Percentiles rank a stretch among this genome's conserved stretches.
These are phyloP conservation scores for Daldinia bambusicola DNA, from an alignment of 495 filamentous ascomycete species.

Conservation along the genomic window DNA sequence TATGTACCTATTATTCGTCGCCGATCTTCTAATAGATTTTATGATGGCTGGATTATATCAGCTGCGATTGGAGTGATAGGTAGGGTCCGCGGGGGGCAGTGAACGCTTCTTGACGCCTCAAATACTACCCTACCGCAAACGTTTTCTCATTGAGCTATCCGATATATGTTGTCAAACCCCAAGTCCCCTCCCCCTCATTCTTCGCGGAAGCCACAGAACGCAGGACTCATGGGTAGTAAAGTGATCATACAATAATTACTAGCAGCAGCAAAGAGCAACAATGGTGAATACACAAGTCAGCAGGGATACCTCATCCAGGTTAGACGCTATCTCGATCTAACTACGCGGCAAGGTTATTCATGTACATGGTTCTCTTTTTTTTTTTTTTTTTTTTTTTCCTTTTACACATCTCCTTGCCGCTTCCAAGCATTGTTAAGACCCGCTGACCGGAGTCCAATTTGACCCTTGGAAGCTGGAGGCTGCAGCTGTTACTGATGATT, in stretches of 20 bases:
- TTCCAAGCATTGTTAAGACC: conserved; percentile 11
- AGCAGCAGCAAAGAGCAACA: not conserved
- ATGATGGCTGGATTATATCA: not conserved
- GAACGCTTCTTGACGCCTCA: conserved; percentile 5
- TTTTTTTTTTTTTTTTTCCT: too few relatives aligned
- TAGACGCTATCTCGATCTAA: conserved; percentile 27
- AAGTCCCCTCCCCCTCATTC: not conserved
- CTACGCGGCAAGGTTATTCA: conserved; percentile 25
- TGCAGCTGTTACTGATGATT: conserved; percentile 26
- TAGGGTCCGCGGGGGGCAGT: conserved; percentile 1
- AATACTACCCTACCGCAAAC: not conserved
- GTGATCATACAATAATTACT: not conserved
- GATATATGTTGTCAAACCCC: conserved; percentile 15
- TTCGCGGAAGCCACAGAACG: conserved; percentile 13
- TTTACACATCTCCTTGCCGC: conserved; percentile 35
- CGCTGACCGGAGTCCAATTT: conserved; percentile 13
- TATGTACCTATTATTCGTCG: not conserved
- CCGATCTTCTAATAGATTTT: conserved; percentile 12
- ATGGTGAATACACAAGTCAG: conserved; percentile 2
- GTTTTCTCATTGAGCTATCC: not conserved
- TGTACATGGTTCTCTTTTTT: conserved; percentile 35
- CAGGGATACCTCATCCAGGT: conserved; percentile 19
- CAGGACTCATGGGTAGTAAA: not conserved
- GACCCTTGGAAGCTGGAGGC: conserved; percentile 30
- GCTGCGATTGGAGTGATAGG: not conserved